Evolutionary conservation across 2,329 filamentous ascomycete genomes (phyloP).

Genomic region (Colletotrichum tabaci): DNA sequence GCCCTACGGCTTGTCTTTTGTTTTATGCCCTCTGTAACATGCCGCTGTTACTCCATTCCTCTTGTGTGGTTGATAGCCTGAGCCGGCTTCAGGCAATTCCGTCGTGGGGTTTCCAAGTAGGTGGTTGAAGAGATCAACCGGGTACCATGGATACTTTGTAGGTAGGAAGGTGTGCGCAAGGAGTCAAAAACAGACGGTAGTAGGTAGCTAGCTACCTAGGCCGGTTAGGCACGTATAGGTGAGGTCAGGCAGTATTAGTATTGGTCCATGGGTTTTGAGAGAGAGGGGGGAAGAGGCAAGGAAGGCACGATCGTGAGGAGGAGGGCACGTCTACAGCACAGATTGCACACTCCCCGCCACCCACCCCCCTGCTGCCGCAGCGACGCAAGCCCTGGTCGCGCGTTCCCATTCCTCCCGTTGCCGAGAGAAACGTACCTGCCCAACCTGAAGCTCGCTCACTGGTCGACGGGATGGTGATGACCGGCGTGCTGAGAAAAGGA

Average conservation of each 20-base stretch:
- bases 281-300: background rate
- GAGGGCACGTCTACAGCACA: background rate
- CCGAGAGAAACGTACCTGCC: slow-evolving; percentile 30
- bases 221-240: background rate
- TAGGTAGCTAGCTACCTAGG: background rate
- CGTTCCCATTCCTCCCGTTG: slow-evolving; percentile 35
- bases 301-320: slow-evolving; percentile 13
- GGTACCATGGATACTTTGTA: background rate
- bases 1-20: too few species aligned
- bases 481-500: slow-evolving; percentile 23
- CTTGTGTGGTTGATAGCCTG: background rate
- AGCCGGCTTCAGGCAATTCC: background rate
- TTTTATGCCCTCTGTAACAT: background rate
- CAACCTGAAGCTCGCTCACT: slow-evolving; percentile 18
- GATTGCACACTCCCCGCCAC: background rate
- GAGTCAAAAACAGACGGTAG: background rate
- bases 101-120: background rate
- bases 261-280: slow-evolving; percentile 3
- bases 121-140: background rate
- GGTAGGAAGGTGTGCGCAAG: background rate
- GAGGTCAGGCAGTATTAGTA: too few species aligned
- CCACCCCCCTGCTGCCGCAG: slow-evolving; percentile 18
- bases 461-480: background rate
- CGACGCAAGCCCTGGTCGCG: slow-evolving; percentile 28
- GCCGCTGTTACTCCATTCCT: background rate